Percentiles rank a stretch among this genome's conserved stretches.
phyloP scores from a whole-genome alignment of 257 asterid species.

The Thymus mandschuricus region DNA sequence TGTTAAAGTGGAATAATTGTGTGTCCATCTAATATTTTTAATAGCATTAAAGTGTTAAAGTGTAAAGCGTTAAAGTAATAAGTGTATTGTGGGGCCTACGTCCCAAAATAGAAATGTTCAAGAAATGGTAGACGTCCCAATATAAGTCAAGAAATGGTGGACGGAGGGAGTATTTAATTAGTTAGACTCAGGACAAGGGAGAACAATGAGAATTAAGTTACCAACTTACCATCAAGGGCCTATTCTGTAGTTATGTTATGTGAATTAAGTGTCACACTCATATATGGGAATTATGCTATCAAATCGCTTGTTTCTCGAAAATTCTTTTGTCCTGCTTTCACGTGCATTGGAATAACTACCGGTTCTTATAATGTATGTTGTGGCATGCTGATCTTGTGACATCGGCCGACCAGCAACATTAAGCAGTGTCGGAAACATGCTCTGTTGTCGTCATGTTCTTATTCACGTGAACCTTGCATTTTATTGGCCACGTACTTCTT shows the following conservation, averaged over 20 bases:
- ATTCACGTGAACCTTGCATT: neutral
- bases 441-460: conserved; percentile 1
- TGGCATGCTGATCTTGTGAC: neutral
- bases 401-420: conserved; percentile 8
- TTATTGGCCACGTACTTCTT: neutral
- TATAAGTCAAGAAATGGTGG: no score
- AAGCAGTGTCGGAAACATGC: conserved; percentile 15
- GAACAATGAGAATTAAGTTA: neutral
- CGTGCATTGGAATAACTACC: neutral
- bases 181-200: neutral
- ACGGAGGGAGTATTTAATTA: neutral
- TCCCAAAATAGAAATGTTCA: no score
- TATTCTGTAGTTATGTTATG: no score
- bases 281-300: neutral
- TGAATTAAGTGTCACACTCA: neutral
- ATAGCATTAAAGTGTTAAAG: no score
- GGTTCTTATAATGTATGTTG: neutral
- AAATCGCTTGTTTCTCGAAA: neutral
- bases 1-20: no score
- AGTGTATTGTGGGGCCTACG: no score
- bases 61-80: no score
- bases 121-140: no score
- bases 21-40: no score
- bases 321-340: neutral
- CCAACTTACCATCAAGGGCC: no score